Percentiles rank a stretch among this genome's conserved stretches.
Conservation (phyloP, 495 filamentous ascomycete species). For the Schizothecium vesticola region DNA sequence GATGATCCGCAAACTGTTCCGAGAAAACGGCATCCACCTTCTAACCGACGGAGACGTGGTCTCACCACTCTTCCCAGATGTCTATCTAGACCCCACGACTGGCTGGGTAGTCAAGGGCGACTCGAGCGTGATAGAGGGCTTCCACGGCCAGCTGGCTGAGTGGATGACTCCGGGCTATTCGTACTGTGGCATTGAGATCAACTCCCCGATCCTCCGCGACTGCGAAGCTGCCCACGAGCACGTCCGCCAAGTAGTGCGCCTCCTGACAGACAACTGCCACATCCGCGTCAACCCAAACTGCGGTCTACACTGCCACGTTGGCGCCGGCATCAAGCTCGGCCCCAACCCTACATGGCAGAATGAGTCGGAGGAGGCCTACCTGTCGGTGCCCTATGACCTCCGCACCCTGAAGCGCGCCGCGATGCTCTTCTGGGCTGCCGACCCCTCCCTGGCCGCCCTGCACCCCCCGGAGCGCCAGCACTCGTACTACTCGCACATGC, state of each 20-base stretch:
- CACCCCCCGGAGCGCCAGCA: slow-evolving; percentile 15
- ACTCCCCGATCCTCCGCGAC: not conserved
- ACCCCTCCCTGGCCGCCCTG: slow-evolving; percentile 7
- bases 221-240: not conserved
- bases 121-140: not conserved
- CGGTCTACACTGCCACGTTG: slow-evolving; percentile 3
- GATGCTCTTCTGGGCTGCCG: slow-evolving; percentile 15
- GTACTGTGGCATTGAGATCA: not conserved
- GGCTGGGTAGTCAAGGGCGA: not conserved
- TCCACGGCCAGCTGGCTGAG: not conserved
- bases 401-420: not conserved
- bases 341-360: not conserved
- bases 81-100: not conserved
- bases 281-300: not conserved
- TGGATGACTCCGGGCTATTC: not conserved
- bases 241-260: not conserved
- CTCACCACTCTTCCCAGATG: not conserved
- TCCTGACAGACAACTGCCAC: not conserved
- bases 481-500: not conserved
- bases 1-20: not conserved
- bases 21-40: not conserved
- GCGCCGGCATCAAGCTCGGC: not conserved
- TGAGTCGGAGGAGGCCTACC: not conserved
- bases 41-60: not conserved
- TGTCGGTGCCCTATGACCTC: not conserved